Conservation (phyloP, 192 early-diverging fungal genomes). For the Phycomyces blakesleeanus region DNA sequence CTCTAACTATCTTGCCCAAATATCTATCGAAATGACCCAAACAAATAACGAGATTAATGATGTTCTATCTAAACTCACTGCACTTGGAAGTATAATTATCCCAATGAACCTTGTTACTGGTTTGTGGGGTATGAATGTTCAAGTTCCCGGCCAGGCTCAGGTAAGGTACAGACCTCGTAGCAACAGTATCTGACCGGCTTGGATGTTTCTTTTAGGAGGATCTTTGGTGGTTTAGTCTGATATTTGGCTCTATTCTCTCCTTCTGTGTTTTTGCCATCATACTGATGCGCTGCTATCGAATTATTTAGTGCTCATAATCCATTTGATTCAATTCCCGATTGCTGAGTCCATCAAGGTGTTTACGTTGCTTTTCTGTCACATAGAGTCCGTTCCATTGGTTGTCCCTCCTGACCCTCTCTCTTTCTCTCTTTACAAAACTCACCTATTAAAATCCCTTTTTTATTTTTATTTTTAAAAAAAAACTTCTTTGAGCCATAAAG, state of each 20-base stretch:
- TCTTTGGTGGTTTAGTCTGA: no score
- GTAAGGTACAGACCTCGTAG: not conserved
- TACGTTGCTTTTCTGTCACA: constrained; percentile 3
- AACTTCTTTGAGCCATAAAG: no score
- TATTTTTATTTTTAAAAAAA: no score
- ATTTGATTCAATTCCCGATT: not conserved
- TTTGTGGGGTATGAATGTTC: constrained; percentile 65
- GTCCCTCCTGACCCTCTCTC: not conserved
- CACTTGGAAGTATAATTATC: constrained; percentile 47
- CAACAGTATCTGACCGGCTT: no score
- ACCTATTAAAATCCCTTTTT: not conserved
- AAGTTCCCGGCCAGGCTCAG: constrained; percentile 53
- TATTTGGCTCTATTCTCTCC: no score
- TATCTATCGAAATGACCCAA: constrained; percentile 70
- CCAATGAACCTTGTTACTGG: constrained; percentile 60
- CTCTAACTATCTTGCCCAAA: no score
- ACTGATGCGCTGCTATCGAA: no score
- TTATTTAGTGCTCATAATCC: no score
- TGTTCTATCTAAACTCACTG: constrained; percentile 45
- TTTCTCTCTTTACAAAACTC: not conserved
- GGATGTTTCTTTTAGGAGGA: no score
- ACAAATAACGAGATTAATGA: constrained; percentile 54
- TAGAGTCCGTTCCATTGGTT: not conserved
- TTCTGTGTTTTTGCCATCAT: no score
- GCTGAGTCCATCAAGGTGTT: not conserved